These are phyloP conservation scores for Dactylellina haptotyla DNA, from an alignment of 2,329 filamentous ascomycete genomes.

Conservation along the genomic window DNA sequence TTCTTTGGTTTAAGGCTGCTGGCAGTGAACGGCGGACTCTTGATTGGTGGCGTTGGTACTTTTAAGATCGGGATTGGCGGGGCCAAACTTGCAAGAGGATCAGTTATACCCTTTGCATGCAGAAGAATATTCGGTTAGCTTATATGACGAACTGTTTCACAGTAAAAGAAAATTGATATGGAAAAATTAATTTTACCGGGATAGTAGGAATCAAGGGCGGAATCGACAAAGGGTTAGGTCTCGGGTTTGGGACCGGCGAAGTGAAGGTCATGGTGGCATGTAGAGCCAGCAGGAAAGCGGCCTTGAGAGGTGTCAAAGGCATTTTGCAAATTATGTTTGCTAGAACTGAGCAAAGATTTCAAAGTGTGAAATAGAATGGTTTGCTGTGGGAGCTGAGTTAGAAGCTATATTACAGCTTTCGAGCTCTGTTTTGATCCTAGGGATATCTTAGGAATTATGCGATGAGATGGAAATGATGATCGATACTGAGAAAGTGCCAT, in stretches of 20 bases:
- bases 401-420: background rate
- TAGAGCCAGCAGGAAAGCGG: conserved; percentile 23
- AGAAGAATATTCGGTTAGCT: background rate
- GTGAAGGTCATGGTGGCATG: conserved; percentile 10
- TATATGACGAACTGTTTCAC: too few relatives aligned
- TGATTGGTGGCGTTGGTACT: conserved; percentile 69
- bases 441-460: background rate
- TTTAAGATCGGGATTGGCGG: conserved; percentile 70
- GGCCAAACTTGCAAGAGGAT: conserved; percentile 66
- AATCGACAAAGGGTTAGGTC: conserved; percentile 60
- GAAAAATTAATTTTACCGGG: conserved; percentile 59
- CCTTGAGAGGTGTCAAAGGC: conserved; percentile 38
- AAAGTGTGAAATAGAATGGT: too few relatives aligned
- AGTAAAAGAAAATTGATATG: background rate
- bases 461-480: conserved; percentile 14
- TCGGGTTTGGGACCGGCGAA: conserved; percentile 40
- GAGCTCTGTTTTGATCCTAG: conserved; percentile 9
- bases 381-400: background rate
- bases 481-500: conserved; percentile 6
- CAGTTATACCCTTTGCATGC: conserved; percentile 66
- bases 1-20: conserved; percentile 72
- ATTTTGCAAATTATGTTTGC: background rate
- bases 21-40: conserved; percentile 66
- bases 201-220: conserved; percentile 70
- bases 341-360: background rate